Conservation (phyloP, 139 green algal genomes). For the Medakamo hakoo region DNA sequence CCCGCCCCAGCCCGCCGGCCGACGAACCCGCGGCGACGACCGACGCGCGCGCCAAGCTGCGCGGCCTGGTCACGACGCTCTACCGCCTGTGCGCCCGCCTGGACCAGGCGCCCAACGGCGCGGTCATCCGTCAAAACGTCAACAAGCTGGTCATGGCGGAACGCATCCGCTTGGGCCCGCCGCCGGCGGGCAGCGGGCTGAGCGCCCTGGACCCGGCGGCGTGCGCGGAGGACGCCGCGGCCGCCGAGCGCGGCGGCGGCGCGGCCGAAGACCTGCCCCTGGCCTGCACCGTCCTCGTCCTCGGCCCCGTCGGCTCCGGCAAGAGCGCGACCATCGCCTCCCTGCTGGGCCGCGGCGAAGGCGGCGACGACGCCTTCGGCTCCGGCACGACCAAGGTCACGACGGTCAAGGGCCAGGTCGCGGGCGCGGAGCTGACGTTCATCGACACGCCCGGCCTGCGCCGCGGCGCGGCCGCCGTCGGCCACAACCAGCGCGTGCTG, state of each 20-base stretch:
- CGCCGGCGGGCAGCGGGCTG: neutral
- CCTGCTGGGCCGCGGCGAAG: constrained; percentile 24
- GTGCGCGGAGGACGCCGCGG: constrained; percentile 3
- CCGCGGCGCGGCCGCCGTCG: constrained; percentile 19
- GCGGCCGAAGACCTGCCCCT: constrained; percentile 18
- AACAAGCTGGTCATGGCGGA: constrained; percentile 50
- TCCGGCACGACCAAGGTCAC: neutral
- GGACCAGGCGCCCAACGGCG: neutral
- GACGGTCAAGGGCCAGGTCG: constrained; percentile 16
- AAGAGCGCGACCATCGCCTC: constrained; percentile 55
- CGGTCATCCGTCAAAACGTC: neutral
- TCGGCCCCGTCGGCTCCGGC: constrained; percentile 50
- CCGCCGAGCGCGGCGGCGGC: constrained; percentile 7
- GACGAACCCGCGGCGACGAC: neutral
- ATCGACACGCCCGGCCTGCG: constrained; percentile 70
- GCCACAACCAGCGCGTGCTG: constrained; percentile 36
- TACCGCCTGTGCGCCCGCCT: neutral
- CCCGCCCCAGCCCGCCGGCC: too few species aligned
- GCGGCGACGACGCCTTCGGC: neutral
- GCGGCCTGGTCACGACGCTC: neutral
- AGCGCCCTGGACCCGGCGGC: constrained; percentile 7
- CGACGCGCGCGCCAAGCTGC: neutral
- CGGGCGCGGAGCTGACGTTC: constrained; percentile 45
- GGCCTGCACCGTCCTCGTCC: constrained; percentile 45
- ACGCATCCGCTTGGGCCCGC: constrained; percentile 29